Conservation (phyloP, 202 grass and related monocot genomes). For the Bolboschoenoplectus hybrid region DNA sequence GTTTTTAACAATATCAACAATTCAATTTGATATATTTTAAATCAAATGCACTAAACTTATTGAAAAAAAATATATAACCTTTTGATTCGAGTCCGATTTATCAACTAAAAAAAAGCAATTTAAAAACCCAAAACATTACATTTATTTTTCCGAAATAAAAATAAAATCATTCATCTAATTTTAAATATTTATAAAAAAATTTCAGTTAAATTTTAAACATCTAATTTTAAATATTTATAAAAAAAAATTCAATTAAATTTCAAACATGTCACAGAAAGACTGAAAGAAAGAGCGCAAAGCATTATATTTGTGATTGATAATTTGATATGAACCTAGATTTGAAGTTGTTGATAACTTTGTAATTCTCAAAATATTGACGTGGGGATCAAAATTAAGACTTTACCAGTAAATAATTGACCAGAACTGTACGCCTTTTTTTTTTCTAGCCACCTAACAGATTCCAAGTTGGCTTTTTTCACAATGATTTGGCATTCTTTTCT, state of each 20-base stretch:
- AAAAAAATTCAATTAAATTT: no score
- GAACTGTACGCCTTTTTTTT: slow-evolving; percentile 5
- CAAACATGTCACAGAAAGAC: no score
- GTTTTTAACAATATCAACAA: not conserved
- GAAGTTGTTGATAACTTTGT: not conserved
- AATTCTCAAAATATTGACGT: not conserved
- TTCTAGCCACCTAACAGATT: slow-evolving; percentile 11
- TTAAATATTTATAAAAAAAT: no score
- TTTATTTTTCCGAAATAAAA: no score
- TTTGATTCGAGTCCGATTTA: not conserved
- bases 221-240: no score
- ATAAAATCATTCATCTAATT: no score
- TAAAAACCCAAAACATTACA: not conserved
- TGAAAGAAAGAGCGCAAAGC: not conserved
- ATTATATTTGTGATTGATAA: not conserved
- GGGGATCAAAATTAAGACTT: not conserved
- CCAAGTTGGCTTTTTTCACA: slow-evolving; percentile 1
- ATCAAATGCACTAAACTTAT: not conserved
- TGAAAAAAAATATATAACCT: not conserved
- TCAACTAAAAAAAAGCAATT: not conserved
- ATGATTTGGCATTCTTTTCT: slow-evolving; percentile 28
- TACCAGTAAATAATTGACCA: not conserved
- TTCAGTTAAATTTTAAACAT: no score
- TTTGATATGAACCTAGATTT: not conserved
- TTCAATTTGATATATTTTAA: not conserved